Conservation (phyloP, 169 alveolate genomes). For the Cyclospora cayetanensis region DNA sequence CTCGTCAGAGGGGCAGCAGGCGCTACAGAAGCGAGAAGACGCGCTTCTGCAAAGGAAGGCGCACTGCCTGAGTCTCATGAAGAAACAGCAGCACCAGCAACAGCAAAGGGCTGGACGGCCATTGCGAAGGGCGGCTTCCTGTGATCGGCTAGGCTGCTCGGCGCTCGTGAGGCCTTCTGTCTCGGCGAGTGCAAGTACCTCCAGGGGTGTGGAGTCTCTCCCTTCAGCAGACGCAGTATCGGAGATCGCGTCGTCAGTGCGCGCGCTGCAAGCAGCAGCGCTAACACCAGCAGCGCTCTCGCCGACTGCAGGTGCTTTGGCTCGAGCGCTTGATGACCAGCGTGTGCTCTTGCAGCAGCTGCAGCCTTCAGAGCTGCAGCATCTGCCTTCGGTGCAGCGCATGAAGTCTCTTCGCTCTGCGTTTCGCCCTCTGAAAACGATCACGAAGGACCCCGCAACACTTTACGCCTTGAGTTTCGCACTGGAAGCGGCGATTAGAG, state of each 20-base stretch:
- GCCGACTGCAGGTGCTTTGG: conserved; percentile 16
- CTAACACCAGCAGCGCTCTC: background rate
- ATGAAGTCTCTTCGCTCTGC: background rate
- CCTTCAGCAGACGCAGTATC: background rate
- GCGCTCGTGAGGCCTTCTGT: background rate
- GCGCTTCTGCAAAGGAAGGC: background rate
- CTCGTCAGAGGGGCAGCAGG: conserved; percentile 1
- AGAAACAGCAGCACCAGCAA: conserved; percentile 46
- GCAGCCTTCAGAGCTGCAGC: conserved; percentile 25
- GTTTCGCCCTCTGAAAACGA: background rate
- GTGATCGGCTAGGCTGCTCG: background rate
- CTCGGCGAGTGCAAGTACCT: background rate
- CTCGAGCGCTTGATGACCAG: conserved; percentile 35
- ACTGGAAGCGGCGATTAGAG: background rate
- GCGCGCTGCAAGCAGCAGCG: background rate
- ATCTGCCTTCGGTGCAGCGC: conserved; percentile 30
- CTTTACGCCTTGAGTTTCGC: background rate
- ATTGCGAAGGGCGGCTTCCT: background rate
- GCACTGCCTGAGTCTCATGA: conserved; percentile 13
- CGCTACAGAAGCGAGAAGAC: background rate
- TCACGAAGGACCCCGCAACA: background rate
- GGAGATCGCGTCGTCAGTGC: background rate
- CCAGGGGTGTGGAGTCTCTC: background rate
- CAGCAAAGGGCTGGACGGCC: background rate
- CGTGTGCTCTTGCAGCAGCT: conserved; percentile 60